Conservation (phyloP, 148 eudicot genomes). For the Cornus controversa region DNA sequence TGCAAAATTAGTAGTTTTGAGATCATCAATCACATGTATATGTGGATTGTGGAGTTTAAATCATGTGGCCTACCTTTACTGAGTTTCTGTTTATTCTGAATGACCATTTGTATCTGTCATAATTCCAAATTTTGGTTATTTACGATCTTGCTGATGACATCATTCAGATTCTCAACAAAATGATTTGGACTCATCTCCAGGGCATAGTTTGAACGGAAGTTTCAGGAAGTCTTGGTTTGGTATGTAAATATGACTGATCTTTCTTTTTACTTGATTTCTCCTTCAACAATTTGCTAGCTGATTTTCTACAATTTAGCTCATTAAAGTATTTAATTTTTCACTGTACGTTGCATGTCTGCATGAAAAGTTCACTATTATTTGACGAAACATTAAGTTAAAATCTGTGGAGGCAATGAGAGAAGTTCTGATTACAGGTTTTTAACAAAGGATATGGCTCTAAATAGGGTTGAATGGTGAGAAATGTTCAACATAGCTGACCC, state of each 20-base stretch:
- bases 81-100: neutral
- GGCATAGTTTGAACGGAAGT: slow-evolving; percentile 40
- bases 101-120: neutral
- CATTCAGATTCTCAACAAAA: slow-evolving; percentile 38
- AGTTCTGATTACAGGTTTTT: too few species aligned
- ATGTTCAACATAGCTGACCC: too few species aligned
- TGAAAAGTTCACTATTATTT: neutral
- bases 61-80: neutral
- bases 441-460: too few species aligned
- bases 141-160: slow-evolving; percentile 11
- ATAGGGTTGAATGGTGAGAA: too few species aligned
- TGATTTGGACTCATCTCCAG: slow-evolving; percentile 30
- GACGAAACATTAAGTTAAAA: neutral
- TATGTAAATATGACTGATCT: slow-evolving; percentile 11
- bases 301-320: neutral
- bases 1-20: too few species aligned
- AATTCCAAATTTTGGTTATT: neutral
- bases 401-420: too few species aligned
- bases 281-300: neutral
- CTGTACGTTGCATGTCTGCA: neutral
- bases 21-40: too few species aligned
- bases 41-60: neutral
- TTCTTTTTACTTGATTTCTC: neutral
- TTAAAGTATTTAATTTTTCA: neutral
- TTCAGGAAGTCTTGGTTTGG: slow-evolving; percentile 48